Conservation (phyloP, 768 basidiomycete species). For the Kwoniella mangroviensis region DNA sequence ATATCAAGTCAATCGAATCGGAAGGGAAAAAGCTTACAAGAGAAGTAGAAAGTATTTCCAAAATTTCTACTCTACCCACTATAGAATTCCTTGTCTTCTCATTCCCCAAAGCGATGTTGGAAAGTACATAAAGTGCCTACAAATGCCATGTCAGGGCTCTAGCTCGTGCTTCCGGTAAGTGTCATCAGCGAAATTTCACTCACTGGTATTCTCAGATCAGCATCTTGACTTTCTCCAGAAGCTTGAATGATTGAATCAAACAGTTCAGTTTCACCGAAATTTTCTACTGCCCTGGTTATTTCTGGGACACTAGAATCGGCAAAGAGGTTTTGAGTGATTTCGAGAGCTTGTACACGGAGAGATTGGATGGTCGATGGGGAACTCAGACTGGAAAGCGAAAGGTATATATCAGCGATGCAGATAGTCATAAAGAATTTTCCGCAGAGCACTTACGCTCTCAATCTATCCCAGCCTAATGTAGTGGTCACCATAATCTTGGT, state of each 20-base stretch:
- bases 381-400: slow-evolving; percentile 15
- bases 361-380: slow-evolving; percentile 5
- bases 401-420: not conserved
- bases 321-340: slow-evolving; percentile 44
- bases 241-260: slow-evolving; percentile 36
- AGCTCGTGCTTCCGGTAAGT: not conserved
- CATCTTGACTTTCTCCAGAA: slow-evolving; percentile 22
- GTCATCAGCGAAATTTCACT: slow-evolving; percentile 15
- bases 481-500: slow-evolving; percentile 72
- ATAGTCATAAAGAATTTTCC: not conserved
- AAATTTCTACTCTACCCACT: slow-evolving; percentile 32
- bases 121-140: slow-evolving; percentile 40
- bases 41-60: slow-evolving; percentile 41
- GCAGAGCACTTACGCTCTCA: slow-evolving; percentile 63
- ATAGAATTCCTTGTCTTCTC: slow-evolving; percentile 36
- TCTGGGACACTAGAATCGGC: slow-evolving; percentile 41
- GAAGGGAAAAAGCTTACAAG: slow-evolving; percentile 32
- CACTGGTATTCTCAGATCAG: slow-evolving; percentile 36
- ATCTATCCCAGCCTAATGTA: slow-evolving; percentile 69
- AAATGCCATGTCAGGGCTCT: not conserved
- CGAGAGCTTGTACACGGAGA: slow-evolving; percentile 42
- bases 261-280: slow-evolving; percentile 33
- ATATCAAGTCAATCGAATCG: not conserved
- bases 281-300: slow-evolving; percentile 34
- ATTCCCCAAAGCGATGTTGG: slow-evolving; percentile 46